Evolutionary conservation across 2,329 filamentous ascomycete genomes (phyloP).

Genomic region (Colletotrichum siamense): DNA sequence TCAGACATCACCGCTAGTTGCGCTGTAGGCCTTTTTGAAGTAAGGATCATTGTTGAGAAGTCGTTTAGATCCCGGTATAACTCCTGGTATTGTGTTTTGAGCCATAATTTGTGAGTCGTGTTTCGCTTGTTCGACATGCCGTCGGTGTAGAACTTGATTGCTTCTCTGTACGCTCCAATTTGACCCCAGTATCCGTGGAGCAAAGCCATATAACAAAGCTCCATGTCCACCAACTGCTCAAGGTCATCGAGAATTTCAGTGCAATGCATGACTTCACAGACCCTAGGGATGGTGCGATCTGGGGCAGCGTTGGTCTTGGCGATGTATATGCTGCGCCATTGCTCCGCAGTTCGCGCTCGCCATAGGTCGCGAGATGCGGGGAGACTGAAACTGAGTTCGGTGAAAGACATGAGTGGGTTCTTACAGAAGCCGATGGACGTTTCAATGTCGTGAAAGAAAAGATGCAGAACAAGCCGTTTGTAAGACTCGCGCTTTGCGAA

Average conservation of each 20-base stretch:
- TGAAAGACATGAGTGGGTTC: slow-evolving; percentile 34
- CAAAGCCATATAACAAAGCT: slow-evolving; percentile 32
- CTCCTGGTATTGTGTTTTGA: slow-evolving; percentile 34
- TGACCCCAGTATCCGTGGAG: slow-evolving; percentile 36
- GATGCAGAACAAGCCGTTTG: slow-evolving; percentile 32
- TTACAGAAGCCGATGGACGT: slow-evolving; percentile 32
- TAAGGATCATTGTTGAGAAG: slow-evolving; percentile 26
- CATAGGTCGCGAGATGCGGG: slow-evolving; percentile 28
- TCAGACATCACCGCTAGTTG: slow-evolving; percentile 20
- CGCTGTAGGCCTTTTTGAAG: slow-evolving; percentile 13
- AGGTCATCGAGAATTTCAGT: slow-evolving; percentile 19
- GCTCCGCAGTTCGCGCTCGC: slow-evolving; percentile 27
- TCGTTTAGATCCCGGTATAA: slow-evolving; percentile 33
- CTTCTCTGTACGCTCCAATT: slow-evolving; percentile 34
- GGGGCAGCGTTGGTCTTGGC: slow-evolving; percentile 4
- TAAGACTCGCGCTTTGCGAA: slow-evolving; percentile 35
- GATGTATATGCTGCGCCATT: slow-evolving; percentile 28
- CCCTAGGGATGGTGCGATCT: slow-evolving; percentile 4
- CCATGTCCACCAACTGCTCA: slow-evolving; percentile 29
- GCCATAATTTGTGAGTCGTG: slow-evolving; percentile 29
- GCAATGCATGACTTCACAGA: slow-evolving; percentile 18
- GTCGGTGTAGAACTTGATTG: slow-evolving; percentile 30
- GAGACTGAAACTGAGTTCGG: slow-evolving; percentile 31
- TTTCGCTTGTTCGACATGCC: slow-evolving; percentile 13
- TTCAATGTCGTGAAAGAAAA: slow-evolving; percentile 35